phyloP scores from a whole-genome alignment of 2,329 filamentous ascomycete species.

The Colletotrichum sp. region DNA sequence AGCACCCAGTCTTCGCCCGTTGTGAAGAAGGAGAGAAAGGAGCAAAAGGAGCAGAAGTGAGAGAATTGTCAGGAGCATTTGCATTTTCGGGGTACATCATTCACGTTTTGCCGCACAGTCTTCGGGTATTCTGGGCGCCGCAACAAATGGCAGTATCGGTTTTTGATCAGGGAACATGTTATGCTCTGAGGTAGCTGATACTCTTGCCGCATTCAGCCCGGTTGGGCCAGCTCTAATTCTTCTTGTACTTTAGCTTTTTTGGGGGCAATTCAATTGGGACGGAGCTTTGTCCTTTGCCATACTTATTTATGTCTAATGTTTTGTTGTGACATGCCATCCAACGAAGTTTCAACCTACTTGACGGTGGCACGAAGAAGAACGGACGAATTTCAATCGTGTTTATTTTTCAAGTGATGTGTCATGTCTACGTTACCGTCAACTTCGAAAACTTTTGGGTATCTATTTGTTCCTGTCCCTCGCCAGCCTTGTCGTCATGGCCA shows the following conservation, averaged over 20 bases:
- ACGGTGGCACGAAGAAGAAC: not conserved
- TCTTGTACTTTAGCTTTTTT: constrained; percentile 46
- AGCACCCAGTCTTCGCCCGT: constrained; percentile 56
- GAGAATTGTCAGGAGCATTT: constrained; percentile 13
- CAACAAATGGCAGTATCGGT: constrained; percentile 22
- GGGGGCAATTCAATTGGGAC: constrained; percentile 19
- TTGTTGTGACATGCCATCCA: not conserved
- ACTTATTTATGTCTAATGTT: not conserved
- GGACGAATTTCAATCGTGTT: not conserved
- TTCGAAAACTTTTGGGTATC: constrained; percentile 22
- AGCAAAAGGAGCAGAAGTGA: constrained; percentile 17
- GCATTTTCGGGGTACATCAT: constrained; percentile 21
- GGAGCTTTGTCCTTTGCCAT: constrained; percentile 10
- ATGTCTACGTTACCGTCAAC: constrained; percentile 13
- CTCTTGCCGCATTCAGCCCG: constrained; percentile 33
- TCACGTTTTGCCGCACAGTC: not conserved
- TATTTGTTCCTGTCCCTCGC: constrained; percentile 28
- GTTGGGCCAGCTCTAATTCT: constrained; percentile 35
- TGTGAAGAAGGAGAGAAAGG: constrained; percentile 32
- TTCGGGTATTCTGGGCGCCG: constrained; percentile 10
- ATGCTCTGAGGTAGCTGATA: constrained; percentile 40
- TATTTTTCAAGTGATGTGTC: not conserved
- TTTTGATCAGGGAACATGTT: constrained; percentile 38
- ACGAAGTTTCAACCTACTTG: not conserved
- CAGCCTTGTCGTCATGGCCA: constrained; percentile 21